Percentiles rank a stretch among this genome's conserved stretches.
phyloP scores from a whole-genome alignment of 106 monocot genomes.

The Ottelia alismoides region DNA sequence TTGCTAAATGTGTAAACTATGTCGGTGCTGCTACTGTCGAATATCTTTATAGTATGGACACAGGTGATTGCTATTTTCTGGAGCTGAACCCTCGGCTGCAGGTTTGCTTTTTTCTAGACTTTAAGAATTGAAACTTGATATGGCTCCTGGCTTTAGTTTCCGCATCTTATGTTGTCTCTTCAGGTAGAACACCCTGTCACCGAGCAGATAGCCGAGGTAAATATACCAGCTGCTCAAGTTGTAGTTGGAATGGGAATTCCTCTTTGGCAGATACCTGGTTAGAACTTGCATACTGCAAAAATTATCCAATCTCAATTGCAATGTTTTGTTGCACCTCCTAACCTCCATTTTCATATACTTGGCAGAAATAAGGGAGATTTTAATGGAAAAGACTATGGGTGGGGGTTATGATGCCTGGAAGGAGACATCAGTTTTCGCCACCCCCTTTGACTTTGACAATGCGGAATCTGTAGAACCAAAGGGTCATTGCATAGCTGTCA shows the following conservation, averaged over 20 bases:
- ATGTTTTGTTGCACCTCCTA: constrained; percentile 3
- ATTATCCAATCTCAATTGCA: neutral
- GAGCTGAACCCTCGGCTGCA: constrained; percentile 95
- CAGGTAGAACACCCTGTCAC: constrained; percentile 99
- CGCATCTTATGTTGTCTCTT: constrained; percentile 2
- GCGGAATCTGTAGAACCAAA: constrained; percentile 82
- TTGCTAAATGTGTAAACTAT: constrained; percentile 87
- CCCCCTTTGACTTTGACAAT: constrained; percentile 86
- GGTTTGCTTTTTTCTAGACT: constrained; percentile 19
- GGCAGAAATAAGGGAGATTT: constrained; percentile 90
- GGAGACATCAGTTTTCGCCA: constrained; percentile 63
- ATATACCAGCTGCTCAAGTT: constrained; percentile 96
- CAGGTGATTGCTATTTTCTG: constrained; percentile 93
- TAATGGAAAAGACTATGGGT: constrained; percentile 73
- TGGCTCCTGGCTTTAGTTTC: too few species aligned
- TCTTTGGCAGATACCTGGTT: constrained; percentile 97
- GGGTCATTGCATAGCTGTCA: constrained; percentile 91
- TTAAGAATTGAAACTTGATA: neutral
- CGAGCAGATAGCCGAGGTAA: constrained; percentile 96
- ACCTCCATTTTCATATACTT: constrained; percentile 1
- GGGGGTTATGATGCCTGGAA: constrained; percentile 94
- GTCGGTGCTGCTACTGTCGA: constrained; percentile 99
- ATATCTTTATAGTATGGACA: constrained; percentile 98
- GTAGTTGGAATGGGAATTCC: constrained; percentile 98
- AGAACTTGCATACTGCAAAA: neutral